A percentile compares a stretch with the other conserved stretches of the same genome.
These are phyloP conservation scores for Syzygium syzygioides DNA, from an alignment of 441 rosid genomes.

Conservation along the genomic window DNA sequence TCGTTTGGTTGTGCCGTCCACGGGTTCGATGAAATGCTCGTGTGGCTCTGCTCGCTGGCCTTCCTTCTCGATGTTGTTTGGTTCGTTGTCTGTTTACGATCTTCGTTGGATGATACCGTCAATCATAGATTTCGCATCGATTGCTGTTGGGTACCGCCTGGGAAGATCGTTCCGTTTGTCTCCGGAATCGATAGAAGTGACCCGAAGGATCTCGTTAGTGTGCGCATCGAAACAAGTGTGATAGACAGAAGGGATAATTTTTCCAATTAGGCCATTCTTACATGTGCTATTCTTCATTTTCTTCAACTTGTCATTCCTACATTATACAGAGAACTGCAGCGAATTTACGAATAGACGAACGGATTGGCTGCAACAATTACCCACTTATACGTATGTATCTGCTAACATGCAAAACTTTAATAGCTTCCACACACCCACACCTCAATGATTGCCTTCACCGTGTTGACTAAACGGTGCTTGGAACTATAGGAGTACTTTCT, in stretches of 20 bases:
- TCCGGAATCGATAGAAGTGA: neutral
- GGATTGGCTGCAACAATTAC: neutral
- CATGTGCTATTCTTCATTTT: neutral
- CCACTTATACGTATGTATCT: neutral
- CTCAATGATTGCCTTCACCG: neutral
- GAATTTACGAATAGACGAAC: neutral
- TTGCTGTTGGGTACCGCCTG: neutral
- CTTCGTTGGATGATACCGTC: neutral
- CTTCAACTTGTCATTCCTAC: neutral
- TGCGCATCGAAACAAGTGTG: neutral
- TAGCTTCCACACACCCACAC: neutral
- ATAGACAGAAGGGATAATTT: neutral
- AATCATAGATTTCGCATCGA: neutral
- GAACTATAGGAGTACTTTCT: neutral
- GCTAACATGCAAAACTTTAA: neutral
- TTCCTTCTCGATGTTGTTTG: neutral
- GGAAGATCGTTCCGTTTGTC: neutral
- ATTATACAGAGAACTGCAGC: neutral
- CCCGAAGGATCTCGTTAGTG: neutral
- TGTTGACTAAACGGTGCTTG: neutral
- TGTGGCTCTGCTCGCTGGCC: neutral
- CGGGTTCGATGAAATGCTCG: neutral
- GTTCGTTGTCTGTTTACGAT: neutral
- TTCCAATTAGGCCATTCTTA: neutral
- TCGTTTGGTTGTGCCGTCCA: neutral